These are phyloP conservation scores for Moniliella sp. DNA, from an alignment of 1,284 basidiomycete species.

Conservation along the genomic window DNA sequence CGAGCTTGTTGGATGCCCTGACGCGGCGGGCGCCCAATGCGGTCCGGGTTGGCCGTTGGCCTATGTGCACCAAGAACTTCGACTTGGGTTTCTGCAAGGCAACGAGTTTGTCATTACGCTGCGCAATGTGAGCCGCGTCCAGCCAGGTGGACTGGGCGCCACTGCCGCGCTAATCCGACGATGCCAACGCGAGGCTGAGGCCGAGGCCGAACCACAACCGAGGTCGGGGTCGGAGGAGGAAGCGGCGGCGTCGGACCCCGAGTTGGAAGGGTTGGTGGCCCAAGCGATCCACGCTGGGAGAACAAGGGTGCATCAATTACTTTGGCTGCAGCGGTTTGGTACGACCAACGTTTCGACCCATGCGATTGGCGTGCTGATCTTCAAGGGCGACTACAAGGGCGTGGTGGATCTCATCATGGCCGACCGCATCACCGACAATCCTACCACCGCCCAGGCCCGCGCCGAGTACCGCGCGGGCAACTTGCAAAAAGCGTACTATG, in stretches of 20 bases:
- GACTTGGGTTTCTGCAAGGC: conserved; percentile 81
- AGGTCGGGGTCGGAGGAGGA: conserved; percentile 1
- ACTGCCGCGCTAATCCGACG: background rate
- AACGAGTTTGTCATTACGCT: conserved; percentile 87
- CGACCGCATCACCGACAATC: conserved; percentile 6
- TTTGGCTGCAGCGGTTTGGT: conserved; percentile 95
- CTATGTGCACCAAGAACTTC: conserved; percentile 58
- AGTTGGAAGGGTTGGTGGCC: conserved; percentile 40
- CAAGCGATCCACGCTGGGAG: too few species aligned
- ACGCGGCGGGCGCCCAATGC: conserved; percentile 36
- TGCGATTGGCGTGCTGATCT: conserved; percentile 65
- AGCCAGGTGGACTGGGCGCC: conserved; percentile 1
- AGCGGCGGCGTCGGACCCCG: too few species aligned
- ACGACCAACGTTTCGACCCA: conserved; percentile 89
- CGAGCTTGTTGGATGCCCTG: background rate
- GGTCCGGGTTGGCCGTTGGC: conserved; percentile 66
- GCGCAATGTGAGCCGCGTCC: conserved; percentile 42
- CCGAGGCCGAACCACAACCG: too few species aligned
- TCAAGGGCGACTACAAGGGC: conserved; percentile 49
- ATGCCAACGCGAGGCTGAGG: too few species aligned
- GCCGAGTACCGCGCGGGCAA: conserved; percentile 8
- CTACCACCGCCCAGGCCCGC: conserved; percentile 5
- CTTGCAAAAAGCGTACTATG: conserved; percentile 46
- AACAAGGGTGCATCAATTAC: too few species aligned
- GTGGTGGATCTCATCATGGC: conserved; percentile 16